Conservation (phyloP, 1,139 yeast genomes). For the Lodderomyces elongisporus region DNA sequence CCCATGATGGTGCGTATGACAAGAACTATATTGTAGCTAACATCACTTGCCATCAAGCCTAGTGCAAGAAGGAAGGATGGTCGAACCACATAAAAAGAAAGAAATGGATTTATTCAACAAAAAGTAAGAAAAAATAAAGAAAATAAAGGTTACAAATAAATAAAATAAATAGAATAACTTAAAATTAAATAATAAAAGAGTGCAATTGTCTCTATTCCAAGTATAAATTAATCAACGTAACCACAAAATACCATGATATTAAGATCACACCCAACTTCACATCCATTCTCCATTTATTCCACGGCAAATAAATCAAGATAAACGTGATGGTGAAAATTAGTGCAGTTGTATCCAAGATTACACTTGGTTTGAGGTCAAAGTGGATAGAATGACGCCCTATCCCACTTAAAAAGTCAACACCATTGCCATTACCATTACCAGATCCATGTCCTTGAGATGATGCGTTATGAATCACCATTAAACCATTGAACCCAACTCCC, state of each 20-base stretch:
- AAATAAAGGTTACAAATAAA: no score
- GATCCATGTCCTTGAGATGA: no score
- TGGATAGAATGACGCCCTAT: constrained; percentile 13
- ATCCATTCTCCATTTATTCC: constrained; percentile 34
- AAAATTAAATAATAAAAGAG: no score
- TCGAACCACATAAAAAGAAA: no score
- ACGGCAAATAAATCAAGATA: constrained; percentile 26
- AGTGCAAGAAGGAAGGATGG: no score
- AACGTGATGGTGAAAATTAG: constrained; percentile 22
- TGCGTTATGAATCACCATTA: constrained; percentile 11
- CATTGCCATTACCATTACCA: no score
- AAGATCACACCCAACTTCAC: constrained; percentile 23
- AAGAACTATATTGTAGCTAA: no score
- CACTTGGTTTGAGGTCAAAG: constrained; percentile 22
- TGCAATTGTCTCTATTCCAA: constrained; percentile 12
- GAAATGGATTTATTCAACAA: no score
- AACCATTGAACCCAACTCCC: constrained; percentile 39
- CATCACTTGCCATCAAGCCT: no score
- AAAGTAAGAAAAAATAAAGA: no score
- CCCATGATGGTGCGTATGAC: no score
- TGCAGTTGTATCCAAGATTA: constrained; percentile 24
- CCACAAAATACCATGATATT: constrained; percentile 19
- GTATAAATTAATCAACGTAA: constrained; percentile 17
- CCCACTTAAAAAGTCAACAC: no score
- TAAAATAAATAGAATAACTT: not conserved